Evolutionary conservation across 495 filamentous ascomycete genomes (phyloP).

Genomic region (Hyaloscypha hepaticicola): DNA sequence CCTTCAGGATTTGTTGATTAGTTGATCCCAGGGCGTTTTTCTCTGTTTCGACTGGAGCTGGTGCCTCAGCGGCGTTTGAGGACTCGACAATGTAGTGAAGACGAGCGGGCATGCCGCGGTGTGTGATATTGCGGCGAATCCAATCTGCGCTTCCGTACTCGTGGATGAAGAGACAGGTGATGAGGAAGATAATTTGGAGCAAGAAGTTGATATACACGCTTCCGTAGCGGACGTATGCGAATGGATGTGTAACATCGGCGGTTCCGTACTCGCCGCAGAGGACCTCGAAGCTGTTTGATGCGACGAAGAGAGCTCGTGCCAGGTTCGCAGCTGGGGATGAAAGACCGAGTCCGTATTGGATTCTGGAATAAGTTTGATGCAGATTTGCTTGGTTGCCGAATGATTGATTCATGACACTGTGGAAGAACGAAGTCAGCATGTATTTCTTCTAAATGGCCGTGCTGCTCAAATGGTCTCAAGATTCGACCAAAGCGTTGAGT

Average conservation of each 20-base stretch:
- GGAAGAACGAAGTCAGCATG: no score
- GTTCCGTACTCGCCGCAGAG: constrained; percentile 26
- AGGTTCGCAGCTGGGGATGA: constrained; percentile 27
- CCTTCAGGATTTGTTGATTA: constrained; percentile 23
- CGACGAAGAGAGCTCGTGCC: constrained; percentile 20
- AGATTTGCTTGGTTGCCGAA: constrained; percentile 6
- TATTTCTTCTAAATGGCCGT: no score
- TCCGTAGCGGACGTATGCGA: constrained; percentile 27
- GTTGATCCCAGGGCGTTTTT: constrained; percentile 7
- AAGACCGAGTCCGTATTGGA: constrained; percentile 28
- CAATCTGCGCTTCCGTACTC: constrained; percentile 31
- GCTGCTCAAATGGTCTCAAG: no score
- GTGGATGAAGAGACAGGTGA: constrained; percentile 18
- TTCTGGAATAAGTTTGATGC: constrained; percentile 12
- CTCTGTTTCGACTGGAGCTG: constrained; percentile 2
- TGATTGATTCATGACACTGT: constrained; percentile 17
- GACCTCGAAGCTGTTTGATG: constrained; percentile 24
- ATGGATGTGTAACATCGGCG: constrained; percentile 20
- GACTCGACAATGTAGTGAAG: constrained; percentile 29
- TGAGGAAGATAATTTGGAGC: constrained; percentile 28
- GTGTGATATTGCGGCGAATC: constrained; percentile 23
- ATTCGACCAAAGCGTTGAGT: no score
- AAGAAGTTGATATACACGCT: constrained; percentile 26
- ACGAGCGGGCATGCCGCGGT: constrained; percentile 24
- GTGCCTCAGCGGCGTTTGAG: background rate